Evolutionary conservation across 371 early-diverging fungal genomes (phyloP), one percentile per base, ranked within the genome.

Genomic region (Umbelopsis sp.): DNA sequence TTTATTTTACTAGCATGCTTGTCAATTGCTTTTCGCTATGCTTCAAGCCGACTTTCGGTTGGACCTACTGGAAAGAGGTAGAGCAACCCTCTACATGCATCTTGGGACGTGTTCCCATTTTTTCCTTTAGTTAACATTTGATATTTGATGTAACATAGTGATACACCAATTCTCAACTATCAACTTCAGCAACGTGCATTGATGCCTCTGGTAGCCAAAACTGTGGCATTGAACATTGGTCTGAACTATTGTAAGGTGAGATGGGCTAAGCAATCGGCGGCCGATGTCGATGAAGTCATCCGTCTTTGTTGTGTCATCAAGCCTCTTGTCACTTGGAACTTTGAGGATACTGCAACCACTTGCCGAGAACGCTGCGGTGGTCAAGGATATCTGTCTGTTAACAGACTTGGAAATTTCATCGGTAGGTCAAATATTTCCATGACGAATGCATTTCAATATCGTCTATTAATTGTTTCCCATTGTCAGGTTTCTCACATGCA

Each of bases 301-400:
- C 82, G 90, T 25, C 81, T 90, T 24, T 89, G 88, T 77, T 91
- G 92, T 65, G 89, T 89, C 12, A 91, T 92, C 76, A 92, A 92
- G 76, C 90, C 92, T 10, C 72, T 91, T 18, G 77, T 89, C 4
- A 87, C 87, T 63, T 91, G 92, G 92, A 86, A 91, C 73, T 72
- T 73, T 69, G 91, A 92, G 72, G 77, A 85, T 18, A 82, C 80
- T 12, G 90, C 89, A 62, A 81, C 86, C 20, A 83, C 83, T 22
- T 85, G 86, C 70, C 82, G 90, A 37, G 92, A 92, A 70, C 81
- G 91, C 50, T 90, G 89, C 71, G 91, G 91, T 52, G 92, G 91
- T 10, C 91, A 92, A 75, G 92, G 92, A 1, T 90, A 91, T 74
- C 77, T 91, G 24, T 70, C 79, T 14, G 76, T 81, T 63, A 89